phyloP scores from a whole-genome alignment of 2,329 filamentous ascomycete genomes.

The Whalleya microplaca region DNA sequence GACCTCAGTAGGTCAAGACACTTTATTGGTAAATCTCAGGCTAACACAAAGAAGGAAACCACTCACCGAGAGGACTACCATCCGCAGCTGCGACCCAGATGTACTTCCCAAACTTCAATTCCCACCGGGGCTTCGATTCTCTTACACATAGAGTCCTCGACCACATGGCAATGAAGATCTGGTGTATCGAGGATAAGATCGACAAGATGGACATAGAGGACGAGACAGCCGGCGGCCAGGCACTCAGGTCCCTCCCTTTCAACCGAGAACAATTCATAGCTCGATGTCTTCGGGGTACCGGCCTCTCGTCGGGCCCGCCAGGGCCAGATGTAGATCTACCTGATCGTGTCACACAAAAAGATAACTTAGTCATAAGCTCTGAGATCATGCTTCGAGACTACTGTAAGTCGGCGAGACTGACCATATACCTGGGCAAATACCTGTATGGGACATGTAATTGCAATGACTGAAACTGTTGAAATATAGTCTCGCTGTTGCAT shows the following conservation, averaged over 20 bases:
- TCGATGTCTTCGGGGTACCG: slow-evolving; percentile 5
- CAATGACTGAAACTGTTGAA: not conserved
- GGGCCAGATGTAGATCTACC: not conserved
- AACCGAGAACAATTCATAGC: slow-evolving; percentile 19
- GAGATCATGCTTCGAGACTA: slow-evolving; percentile 14
- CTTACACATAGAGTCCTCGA: slow-evolving; percentile 11
- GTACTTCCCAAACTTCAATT: slow-evolving; percentile 18
- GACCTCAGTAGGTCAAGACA: slow-evolving; percentile 17
- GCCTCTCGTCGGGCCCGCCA: not conserved
- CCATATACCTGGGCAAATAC: not conserved
- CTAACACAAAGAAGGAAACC: slow-evolving; percentile 2
- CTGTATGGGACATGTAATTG: too few relatives aligned
- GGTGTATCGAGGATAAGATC: slow-evolving; percentile 16
- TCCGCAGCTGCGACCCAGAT: slow-evolving; percentile 16
- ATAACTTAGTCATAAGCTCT: slow-evolving; percentile 14
- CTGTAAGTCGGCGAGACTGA: slow-evolving; percentile 7
- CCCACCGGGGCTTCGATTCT: slow-evolving; percentile 18
- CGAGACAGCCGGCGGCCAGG: not conserved
- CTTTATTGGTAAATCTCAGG: not conserved
- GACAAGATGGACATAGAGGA: slow-evolving; percentile 18
- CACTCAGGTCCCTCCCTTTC: slow-evolving; percentile 23
- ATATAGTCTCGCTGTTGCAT: slow-evolving; percentile 7
- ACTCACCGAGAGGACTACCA: slow-evolving; percentile 18
- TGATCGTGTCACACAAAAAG: slow-evolving; percentile 12
- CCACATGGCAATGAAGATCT: slow-evolving; percentile 18